These are phyloP conservation scores for Fusarium annulatum DNA, from an alignment of 2,329 filamentous ascomycete species.

Conservation along the genomic window DNA sequence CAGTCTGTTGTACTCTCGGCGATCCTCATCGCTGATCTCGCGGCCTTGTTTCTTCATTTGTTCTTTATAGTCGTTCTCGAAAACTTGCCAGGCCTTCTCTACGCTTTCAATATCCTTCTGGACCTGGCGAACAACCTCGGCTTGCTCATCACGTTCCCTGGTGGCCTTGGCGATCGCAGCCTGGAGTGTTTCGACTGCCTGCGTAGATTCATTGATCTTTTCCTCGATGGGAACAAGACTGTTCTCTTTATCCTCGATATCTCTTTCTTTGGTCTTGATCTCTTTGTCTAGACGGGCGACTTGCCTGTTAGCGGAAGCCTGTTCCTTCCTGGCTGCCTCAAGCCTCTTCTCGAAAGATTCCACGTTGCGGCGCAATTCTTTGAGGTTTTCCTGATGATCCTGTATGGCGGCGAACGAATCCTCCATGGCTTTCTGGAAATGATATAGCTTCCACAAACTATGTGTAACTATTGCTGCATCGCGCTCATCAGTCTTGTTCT, in stretches of 20 bases:
- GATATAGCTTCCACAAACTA: conserved; percentile 95
- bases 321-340: conserved; percentile 85
- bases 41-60: conserved; percentile 87
- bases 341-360: conserved; percentile 84
- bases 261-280: conserved; percentile 87
- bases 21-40: conserved; percentile 84
- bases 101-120: conserved; percentile 84
- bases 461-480: conserved; percentile 93
- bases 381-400: conserved; percentile 92
- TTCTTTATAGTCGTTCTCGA: conserved; percentile 88
- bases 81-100: conserved; percentile 89
- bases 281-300: conserved; percentile 84
- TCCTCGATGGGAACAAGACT: conserved; percentile 89
- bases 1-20: conserved; percentile 88
- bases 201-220: conserved; percentile 83
- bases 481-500: conserved; percentile 88
- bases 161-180: conserved; percentile 75
- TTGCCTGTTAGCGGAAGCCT: conserved; percentile 79
- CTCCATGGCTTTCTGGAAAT: conserved; percentile 93
- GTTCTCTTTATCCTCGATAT: conserved; percentile 87
- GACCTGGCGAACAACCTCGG: conserved; percentile 74
- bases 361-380: conserved; percentile 89
- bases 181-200: conserved; percentile 75
- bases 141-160: conserved; percentile 81
- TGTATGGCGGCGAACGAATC: conserved; percentile 91